phyloP scores from a whole-genome alignment of 352 stramenopile species.

The Pelagophyceae sp. region DNA sequence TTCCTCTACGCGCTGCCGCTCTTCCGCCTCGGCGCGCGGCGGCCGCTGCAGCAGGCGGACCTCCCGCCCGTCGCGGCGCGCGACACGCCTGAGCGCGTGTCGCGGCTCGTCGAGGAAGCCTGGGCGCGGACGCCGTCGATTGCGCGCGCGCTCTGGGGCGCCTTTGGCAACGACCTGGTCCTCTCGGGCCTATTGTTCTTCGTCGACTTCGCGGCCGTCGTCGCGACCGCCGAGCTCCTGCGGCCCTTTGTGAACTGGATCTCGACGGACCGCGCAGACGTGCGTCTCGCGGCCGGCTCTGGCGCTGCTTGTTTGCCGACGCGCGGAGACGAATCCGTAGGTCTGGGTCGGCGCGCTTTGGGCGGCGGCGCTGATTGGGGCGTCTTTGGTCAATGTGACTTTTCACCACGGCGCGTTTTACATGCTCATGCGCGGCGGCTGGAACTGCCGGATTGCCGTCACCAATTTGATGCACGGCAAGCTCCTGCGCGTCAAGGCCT shows the following conservation, averaged over 20 bases:
- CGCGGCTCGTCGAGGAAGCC: not conserved
- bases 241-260: slow-evolving; percentile 20
- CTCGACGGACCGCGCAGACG: too few relatives aligned
- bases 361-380: not conserved
- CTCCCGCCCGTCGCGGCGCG: slow-evolving; percentile 1
- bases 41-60: slow-evolving; percentile 15
- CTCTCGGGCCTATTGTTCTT: slow-evolving; percentile 11
- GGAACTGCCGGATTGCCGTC: slow-evolving; percentile 3
- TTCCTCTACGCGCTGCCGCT: slow-evolving; percentile 23
- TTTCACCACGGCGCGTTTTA: slow-evolving; percentile 17
- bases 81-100: not conserved
- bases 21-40: slow-evolving; percentile 1
- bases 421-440: slow-evolving; percentile 23
- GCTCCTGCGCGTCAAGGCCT: not conserved
- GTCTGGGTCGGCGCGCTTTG: not conserved
- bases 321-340: not conserved
- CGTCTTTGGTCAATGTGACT: not conserved
- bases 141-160: not conserved
- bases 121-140: not conserved
- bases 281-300: not conserved
- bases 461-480: slow-evolving; percentile 16
- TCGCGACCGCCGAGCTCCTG: slow-evolving; percentile 11
- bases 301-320: too few relatives aligned
- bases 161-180: not conserved
- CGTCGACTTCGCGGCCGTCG: slow-evolving; percentile 17